These are phyloP conservation scores for Kernera saxatilis DNA, from an alignment of 345 rosid species.

Conservation along the genomic window DNA sequence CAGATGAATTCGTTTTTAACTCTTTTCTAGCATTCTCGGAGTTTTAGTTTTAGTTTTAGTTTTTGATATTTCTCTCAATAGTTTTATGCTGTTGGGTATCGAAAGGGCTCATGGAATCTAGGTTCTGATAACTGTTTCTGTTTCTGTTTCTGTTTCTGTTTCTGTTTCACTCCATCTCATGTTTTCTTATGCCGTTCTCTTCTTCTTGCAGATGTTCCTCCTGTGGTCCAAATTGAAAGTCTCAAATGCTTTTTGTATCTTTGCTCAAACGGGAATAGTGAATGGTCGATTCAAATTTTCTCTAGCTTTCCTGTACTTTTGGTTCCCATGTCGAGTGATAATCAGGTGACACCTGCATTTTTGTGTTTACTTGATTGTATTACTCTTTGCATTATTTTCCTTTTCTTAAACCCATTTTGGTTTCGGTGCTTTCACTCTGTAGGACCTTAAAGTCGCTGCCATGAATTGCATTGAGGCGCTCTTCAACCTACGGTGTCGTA, in stretches of 20 bases:
- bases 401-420: neutral
- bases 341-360: slow-evolving; percentile 52
- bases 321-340: slow-evolving; percentile 61
- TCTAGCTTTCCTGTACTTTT: slow-evolving; percentile 65
- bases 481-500: slow-evolving; percentile 42
- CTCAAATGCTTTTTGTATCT: slow-evolving; percentile 67
- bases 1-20: neutral
- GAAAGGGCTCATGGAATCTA: neutral
- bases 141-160: neutral
- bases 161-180: neutral
- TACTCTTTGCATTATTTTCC: neutral
- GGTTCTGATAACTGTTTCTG: neutral
- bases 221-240: slow-evolving; percentile 60
- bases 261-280: slow-evolving; percentile 49
- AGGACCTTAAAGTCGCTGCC: slow-evolving; percentile 69
- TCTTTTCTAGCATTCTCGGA: neutral
- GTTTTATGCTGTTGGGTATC: neutral
- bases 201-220: slow-evolving; percentile 53
- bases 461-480: slow-evolving; percentile 76
- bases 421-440: slow-evolving; percentile 24
- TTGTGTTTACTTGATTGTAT: neutral
- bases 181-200: slow-evolving; percentile 16
- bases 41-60: neutral
- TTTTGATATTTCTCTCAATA: neutral
- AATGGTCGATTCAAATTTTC: slow-evolving; percentile 52